phyloP scores from a whole-genome alignment of 1,284 basidiomycete genomes.

The Coriolopsis trogii region DNA sequence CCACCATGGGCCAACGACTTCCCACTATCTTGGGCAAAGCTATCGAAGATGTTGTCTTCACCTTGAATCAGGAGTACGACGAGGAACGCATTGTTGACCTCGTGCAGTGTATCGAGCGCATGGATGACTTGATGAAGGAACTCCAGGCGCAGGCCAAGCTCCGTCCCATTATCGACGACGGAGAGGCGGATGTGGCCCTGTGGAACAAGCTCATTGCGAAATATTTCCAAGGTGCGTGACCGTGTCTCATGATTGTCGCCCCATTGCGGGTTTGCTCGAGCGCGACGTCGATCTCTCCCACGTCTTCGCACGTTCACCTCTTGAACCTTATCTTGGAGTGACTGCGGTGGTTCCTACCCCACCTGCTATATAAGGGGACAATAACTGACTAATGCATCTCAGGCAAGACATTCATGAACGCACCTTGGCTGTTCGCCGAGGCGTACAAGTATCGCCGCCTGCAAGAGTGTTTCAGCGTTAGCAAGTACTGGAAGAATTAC shows the following conservation, averaged over 20 bases:
- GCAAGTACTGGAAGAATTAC: conserved; percentile 90
- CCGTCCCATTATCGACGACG: conserved; percentile 89
- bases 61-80: conserved; percentile 84
- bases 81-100: conserved; percentile 91
- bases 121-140: conserved; percentile 83
- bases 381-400: conserved; percentile 7
- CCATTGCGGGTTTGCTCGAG: not conserved
- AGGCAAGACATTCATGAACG: conserved; percentile 97
- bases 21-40: conserved; percentile 97
- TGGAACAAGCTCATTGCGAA: conserved; percentile 98
- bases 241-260: not conserved
- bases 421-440: conserved; percentile 95
- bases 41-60: conserved; percentile 90
- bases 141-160: conserved; percentile 81
- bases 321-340: not conserved
- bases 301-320: not conserved
- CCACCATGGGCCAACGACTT: conserved; percentile 91
- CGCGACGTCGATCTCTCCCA: conserved; percentile 2
- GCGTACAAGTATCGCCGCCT: conserved; percentile 98
- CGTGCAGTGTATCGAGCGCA: conserved; percentile 84
- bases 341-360: not conserved
- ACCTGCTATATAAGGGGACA: not conserved
- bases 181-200: conserved; percentile 90
- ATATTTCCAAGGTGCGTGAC: conserved; percentile 79
- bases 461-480: conserved; percentile 93